Conservation (phyloP, 768 basidiomycete species). For the Lepiota venenata region DNA sequence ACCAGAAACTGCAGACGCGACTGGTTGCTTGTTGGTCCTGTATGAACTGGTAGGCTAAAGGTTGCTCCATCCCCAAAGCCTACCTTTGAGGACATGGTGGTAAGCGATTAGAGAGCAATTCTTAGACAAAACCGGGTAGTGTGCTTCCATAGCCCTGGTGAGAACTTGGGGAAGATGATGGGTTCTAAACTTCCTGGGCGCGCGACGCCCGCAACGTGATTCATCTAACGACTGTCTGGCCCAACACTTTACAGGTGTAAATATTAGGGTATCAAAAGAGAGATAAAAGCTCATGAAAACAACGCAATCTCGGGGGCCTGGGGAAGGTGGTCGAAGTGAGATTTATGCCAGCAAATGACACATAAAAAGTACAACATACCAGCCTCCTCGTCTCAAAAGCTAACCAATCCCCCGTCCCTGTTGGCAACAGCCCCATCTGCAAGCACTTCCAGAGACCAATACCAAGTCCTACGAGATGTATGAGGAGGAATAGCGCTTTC, state of each 20-base stretch:
- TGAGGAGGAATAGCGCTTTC: constrained; percentile 67
- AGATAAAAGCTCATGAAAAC: constrained; percentile 16
- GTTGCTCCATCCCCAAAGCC: neutral
- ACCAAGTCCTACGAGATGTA: constrained; percentile 73
- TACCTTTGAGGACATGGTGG: constrained; percentile 6
- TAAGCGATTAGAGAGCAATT: neutral
- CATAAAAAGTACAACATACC: constrained; percentile 39
- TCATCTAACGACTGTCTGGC: too few relatives aligned
- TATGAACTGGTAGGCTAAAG: neutral
- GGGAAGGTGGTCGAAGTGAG: neutral
- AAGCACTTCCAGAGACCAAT: constrained; percentile 93
- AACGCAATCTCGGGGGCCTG: constrained; percentile 46
- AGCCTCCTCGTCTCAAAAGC: constrained; percentile 82
- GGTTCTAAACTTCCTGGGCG: too few relatives aligned
- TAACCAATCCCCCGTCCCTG: constrained; percentile 91
- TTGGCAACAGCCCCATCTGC: constrained; percentile 88
- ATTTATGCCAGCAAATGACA: neutral
- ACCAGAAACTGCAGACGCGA: constrained; percentile 6
- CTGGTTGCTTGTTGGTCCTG: neutral
- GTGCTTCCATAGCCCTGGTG: neutral
- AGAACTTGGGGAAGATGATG: too few relatives aligned
- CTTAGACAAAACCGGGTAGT: neutral
- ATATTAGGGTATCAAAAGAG: neutral
- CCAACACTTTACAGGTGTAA: too few relatives aligned
- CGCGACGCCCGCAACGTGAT: too few relatives aligned